A percentile compares a stretch with the other conserved stretches of the same genome.
These are phyloP conservation scores for Pseudophaeomoniella oleicola DNA, from an alignment of 2,329 filamentous ascomycete genomes.

Conservation along the genomic window DNA sequence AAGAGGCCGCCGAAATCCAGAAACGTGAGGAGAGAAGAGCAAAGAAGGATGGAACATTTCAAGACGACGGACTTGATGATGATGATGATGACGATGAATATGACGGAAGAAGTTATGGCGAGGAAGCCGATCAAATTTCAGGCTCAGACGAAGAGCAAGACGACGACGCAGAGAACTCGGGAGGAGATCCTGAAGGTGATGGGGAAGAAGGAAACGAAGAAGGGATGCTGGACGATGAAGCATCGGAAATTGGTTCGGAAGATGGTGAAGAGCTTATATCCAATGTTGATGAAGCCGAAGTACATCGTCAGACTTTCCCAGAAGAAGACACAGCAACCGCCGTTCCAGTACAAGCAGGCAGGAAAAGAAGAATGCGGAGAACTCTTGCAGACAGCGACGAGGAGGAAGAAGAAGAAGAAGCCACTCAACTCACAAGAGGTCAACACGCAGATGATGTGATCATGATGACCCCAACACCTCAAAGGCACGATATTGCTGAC, in stretches of 20 bases:
- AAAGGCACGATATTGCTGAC: constrained; percentile 16
- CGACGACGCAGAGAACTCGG: constrained; percentile 21
- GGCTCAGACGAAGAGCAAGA: constrained; percentile 28
- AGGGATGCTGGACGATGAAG: constrained; percentile 12
- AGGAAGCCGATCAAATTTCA: constrained; percentile 26
- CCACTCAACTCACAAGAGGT: no score
- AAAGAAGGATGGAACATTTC: constrained; percentile 44
- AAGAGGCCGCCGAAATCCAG: constrained; percentile 66
- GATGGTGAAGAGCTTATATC: constrained; percentile 30
- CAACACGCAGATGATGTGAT: no score
- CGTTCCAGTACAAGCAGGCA: constrained; percentile 27
- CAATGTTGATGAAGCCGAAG: constrained; percentile 10
- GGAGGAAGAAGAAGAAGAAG: constrained; percentile 27
- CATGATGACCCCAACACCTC: neutral
- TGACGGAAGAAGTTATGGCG: constrained; percentile 24
- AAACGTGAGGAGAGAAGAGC: constrained; percentile 60
- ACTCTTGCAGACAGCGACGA: constrained; percentile 56
- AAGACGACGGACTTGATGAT: constrained; percentile 31
- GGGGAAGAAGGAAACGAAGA: constrained; percentile 11
- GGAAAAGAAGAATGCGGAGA: constrained; percentile 36
- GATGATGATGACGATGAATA: constrained; percentile 42
- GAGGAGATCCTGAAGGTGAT: constrained; percentile 11
- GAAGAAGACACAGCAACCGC: constrained; percentile 28
- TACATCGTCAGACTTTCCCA: constrained; percentile 17
- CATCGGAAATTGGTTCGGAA: constrained; percentile 7